phyloP scores from a whole-genome alignment of 441 rosid species.

The Corymbia calophylla region DNA sequence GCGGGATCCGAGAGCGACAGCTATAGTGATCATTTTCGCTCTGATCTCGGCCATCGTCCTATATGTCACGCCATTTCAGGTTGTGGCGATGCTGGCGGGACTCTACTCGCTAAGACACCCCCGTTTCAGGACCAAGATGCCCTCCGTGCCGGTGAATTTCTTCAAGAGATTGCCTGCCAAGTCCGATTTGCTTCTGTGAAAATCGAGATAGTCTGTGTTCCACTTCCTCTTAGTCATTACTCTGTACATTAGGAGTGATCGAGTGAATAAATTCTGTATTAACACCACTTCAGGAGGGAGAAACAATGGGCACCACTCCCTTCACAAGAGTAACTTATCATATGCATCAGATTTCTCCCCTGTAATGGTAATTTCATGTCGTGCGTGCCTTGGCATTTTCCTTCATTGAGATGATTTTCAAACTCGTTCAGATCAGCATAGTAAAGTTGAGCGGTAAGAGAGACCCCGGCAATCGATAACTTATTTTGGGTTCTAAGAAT shows the following conservation, averaged over 20 bases:
- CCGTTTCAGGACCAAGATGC: constrained; percentile 56
- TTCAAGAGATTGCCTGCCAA: constrained; percentile 73
- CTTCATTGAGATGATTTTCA: neutral
- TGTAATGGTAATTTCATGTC: neutral
- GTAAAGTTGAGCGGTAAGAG: neutral
- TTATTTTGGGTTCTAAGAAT: neutral
- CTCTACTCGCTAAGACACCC: constrained; percentile 63
- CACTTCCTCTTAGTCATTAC: neutral
- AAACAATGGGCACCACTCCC: neutral
- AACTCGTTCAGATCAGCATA: neutral
- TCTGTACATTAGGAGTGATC: neutral
- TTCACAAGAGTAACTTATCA: neutral
- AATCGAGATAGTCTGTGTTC: neutral
- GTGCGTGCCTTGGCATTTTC: neutral
- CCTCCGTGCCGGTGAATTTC: constrained; percentile 65
- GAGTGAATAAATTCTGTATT: neutral
- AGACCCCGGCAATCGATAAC: neutral
- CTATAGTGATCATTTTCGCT: constrained; percentile 47
- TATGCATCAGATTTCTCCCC: neutral
- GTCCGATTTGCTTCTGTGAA: constrained; percentile 66
- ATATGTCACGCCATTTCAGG: constrained; percentile 58
- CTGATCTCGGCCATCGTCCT: constrained; percentile 51
- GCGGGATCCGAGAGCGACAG: constrained; percentile 66
- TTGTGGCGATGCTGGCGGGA: constrained; percentile 44
- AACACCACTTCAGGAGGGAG: neutral